Percentiles rank a stretch among this genome's conserved stretches.
phyloP scores from a whole-genome alignment of 768 basidiomycete genomes.

The Mycena rebaudengoi region DNA sequence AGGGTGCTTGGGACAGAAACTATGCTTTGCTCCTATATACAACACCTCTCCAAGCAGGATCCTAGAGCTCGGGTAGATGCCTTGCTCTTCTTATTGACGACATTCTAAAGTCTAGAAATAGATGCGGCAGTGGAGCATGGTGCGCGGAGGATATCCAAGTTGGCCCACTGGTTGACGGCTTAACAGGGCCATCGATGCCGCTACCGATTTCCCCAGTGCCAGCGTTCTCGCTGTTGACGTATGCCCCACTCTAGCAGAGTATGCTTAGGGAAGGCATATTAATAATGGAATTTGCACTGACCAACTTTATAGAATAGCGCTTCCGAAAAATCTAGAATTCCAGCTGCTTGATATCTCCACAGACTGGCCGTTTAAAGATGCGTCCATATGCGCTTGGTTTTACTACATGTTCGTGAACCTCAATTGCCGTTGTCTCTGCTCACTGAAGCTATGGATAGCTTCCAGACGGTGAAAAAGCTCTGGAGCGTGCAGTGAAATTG shows the following conservation, averaged over 20 bases:
- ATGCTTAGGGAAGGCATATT: background rate
- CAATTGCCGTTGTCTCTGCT: background rate
- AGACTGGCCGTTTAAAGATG: background rate
- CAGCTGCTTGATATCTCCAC: background rate
- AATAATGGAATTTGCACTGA: background rate
- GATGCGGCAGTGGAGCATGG: slow-evolving; percentile 13
- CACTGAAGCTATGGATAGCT: background rate
- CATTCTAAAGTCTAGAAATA: background rate
- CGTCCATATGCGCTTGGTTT: background rate
- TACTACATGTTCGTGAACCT: background rate
- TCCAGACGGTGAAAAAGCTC: background rate
- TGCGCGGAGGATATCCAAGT: background rate
- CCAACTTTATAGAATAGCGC: background rate
- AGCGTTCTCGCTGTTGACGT: slow-evolving; percentile 2
- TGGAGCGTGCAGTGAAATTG: background rate
- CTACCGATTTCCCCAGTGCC: background rate
- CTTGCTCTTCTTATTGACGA: no score
- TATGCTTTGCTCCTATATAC: no score
- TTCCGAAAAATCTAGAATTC: slow-evolving; percentile 5
- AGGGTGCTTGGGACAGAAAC: no score
- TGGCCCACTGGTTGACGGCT: background rate
- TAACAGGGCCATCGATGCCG: slow-evolving; percentile 11
- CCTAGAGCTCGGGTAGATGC: slow-evolving; percentile 9
- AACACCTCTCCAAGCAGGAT: background rate
- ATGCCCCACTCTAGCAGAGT: background rate